Percentiles rank a stretch among this genome's conserved stretches.
Evolutionary conservation across 2,329 filamentous ascomycete species (phyloP).

Genomic region (Microascus cirrosus): DNA sequence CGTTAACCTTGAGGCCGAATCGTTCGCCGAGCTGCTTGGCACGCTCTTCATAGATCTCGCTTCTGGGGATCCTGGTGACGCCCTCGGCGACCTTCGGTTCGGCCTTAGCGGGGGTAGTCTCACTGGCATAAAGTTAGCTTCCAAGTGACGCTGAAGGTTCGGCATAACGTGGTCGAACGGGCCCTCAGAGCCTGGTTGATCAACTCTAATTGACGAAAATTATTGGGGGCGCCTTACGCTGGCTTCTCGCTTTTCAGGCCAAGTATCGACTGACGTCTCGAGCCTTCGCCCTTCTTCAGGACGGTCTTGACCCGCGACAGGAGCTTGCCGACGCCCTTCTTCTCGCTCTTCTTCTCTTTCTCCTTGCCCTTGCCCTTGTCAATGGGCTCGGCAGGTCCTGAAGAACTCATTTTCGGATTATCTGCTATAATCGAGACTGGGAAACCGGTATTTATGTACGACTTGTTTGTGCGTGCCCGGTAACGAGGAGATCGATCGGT

Average conservation of each 20-base stretch:
- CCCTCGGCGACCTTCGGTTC: constrained; percentile 12
- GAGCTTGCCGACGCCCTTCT: constrained; percentile 33
- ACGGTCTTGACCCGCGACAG: constrained; percentile 38
- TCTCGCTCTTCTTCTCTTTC: constrained; percentile 24
- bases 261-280: constrained; percentile 16
- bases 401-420: constrained; percentile 1
- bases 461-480: not conserved
- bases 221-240: constrained; percentile 12
- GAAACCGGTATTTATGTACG: no score
- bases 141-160: not conserved
- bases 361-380: constrained; percentile 16
- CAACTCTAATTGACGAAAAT: not conserved
- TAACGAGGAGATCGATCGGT: not conserved
- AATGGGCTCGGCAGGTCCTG: not conserved
- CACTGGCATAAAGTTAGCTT: not conserved
- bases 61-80: constrained; percentile 15
- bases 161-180: not conserved
- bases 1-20: constrained; percentile 44
- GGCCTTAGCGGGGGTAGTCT: constrained; percentile 8
- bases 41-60: constrained; percentile 43
- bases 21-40: constrained; percentile 42
- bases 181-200: not conserved
- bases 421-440: no score
- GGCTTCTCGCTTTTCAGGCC: constrained; percentile 13
- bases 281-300: constrained; percentile 29